Conservation (phyloP, 176 grass and related monocot species). For the Leersia perrieri region DNA sequence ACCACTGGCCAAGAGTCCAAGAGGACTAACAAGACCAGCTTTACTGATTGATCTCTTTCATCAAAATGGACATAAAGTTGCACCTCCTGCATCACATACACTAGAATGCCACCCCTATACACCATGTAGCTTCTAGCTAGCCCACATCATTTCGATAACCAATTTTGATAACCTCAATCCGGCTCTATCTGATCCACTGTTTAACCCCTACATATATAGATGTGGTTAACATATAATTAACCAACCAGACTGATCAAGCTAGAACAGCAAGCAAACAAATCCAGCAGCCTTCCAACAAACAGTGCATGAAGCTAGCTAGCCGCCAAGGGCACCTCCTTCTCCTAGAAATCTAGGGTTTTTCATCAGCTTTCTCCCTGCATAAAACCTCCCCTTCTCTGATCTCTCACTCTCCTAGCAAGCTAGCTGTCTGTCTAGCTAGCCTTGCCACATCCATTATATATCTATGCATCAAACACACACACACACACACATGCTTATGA, state of each 20-base stretch:
- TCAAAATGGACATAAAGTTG: constrained; percentile 63
- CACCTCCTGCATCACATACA: constrained; percentile 29
- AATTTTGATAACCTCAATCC: no score
- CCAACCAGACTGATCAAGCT: constrained; percentile 35
- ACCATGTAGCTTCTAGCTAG: not conserved
- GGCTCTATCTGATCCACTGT: not conserved
- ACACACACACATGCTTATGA: constrained; percentile 36
- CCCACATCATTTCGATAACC: constrained; percentile 21
- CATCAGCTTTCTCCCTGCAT: constrained; percentile 35
- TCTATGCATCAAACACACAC: constrained; percentile 41
- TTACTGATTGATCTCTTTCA: constrained; percentile 64
- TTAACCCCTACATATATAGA: not conserved
- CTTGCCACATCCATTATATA: constrained; percentile 2
- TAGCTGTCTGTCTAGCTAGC: not conserved
- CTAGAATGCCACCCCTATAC: constrained; percentile 26
- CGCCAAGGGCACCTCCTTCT: constrained; percentile 9
- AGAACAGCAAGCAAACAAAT: constrained; percentile 16
- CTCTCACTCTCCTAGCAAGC: not conserved
- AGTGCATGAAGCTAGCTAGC: not conserved
- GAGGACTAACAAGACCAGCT: constrained; percentile 34
- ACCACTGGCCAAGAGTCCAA: constrained; percentile 30
- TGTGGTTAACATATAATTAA: not conserved
- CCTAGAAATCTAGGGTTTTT: constrained; percentile 40
- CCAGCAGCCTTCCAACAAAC: constrained; percentile 14
- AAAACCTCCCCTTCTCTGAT: constrained; percentile 7